Percentiles rank a stretch among this genome's conserved stretches.
Evolutionary conservation across 2,329 filamentous ascomycete species (phyloP).

Genomic region (Penicillium sp.): DNA sequence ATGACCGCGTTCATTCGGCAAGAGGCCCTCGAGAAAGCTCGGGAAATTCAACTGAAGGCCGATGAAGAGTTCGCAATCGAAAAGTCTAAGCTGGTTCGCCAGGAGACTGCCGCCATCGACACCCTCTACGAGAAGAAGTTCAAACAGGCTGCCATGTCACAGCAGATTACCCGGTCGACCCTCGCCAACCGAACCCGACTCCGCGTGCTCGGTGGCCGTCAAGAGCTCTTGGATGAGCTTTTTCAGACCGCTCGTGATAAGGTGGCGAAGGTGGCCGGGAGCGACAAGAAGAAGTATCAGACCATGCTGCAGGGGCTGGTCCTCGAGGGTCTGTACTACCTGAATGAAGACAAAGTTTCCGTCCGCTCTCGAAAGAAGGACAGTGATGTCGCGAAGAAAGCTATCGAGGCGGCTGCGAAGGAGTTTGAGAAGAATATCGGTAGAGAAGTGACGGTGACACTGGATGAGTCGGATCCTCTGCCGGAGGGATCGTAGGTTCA

Average conservation of each 20-base stretch:
- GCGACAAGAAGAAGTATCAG: conserved; percentile 59
- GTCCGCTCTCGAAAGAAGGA: conserved; percentile 76
- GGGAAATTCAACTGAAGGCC: conserved; percentile 96
- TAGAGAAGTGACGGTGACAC: conserved; percentile 60
- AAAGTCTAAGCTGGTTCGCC: conserved; percentile 95
- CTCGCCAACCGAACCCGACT: conserved; percentile 94
- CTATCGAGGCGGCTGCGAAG: conserved; percentile 66
- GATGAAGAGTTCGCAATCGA: conserved; percentile 99
- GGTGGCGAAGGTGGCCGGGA: conserved; percentile 58
- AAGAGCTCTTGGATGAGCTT: conserved; percentile 83
- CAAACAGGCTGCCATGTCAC: conserved; percentile 96
- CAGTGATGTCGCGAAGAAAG: conserved; percentile 67
- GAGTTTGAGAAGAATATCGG: conserved; percentile 77
- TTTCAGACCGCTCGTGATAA: conserved; percentile 75
- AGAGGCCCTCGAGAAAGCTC: conserved; percentile 93
- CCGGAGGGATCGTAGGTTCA: conserved; percentile 73
- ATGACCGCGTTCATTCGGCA: conserved; percentile 99
- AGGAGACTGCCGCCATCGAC: conserved; percentile 92
- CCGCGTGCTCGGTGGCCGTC: conserved; percentile 76
- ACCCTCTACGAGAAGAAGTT: conserved; percentile 94
- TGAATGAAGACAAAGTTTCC: conserved; percentile 71
- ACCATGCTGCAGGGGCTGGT: conserved; percentile 70
- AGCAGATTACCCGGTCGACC: conserved; percentile 96
- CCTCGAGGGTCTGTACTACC: conserved; percentile 81
- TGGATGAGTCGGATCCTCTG: conserved; percentile 74